Base-by-base conservation (phyloP, 345 rosid genomes). In the Triadica sebifera region DNA sequence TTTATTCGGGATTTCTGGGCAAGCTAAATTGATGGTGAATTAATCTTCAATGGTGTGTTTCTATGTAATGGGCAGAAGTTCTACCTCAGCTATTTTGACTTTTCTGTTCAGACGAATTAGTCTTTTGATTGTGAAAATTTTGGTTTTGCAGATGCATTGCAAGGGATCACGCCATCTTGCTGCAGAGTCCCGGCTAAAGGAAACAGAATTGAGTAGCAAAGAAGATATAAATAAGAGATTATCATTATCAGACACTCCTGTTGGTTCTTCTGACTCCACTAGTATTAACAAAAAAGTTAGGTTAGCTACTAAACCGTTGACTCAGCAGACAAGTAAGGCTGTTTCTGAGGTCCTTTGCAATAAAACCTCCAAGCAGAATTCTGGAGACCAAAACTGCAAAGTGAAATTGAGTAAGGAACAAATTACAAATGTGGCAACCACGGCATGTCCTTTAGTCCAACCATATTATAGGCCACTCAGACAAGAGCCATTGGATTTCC, bases 141-240 rank as follows among this genome's bases (percentile, higher is more conserved):
- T 70, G 10, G 7, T 65, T 66, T 59, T 76, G 71, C 53, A 84
- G 91, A 77, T 81, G 81, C 91, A 85, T 63, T 60, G 82, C 61
- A 87, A 85, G 74, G 89, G 89, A 51, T 84, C 87, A 16, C 74
- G 81, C 24, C 90, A 87, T 77, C 22, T 25, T 39, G 85, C 81
- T 67, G 85, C 84, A 13, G 85, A 73, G 62, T 80, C 85, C 6
- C 77, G 63, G 67, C 67, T 74, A 73, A 82, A 83, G 78, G 86
- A 80, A 57, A 78, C 59, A 50, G 86, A 83, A 73, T 62, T 70
- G 51, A 17, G 0, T 66, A 77, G 77, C 74, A 79, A 70, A 64
- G 72, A 69, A 65, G 86, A 82, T 74, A 77, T 81, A 11, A 15
- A 60, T 73, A 82, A 82, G 79, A 82, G 89, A 74, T 53, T 81